Evolutionary conservation across 345 rosid genomes (phyloP).

Genomic region (Murraya koenigii): DNA sequence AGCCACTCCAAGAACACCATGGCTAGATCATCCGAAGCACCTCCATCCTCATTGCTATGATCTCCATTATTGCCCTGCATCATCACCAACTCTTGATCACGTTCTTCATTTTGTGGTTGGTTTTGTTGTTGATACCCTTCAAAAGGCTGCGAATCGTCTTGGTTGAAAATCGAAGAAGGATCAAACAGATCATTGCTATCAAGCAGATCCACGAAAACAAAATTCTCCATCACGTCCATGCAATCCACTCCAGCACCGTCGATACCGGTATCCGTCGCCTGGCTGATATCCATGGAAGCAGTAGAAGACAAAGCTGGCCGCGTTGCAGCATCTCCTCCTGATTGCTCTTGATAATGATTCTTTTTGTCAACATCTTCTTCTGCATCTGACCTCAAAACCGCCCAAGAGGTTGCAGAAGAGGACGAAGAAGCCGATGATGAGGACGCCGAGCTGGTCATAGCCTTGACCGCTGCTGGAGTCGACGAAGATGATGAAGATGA

Average conservation of each 20-base stretch:
- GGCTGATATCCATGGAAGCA: constrained; percentile 64
- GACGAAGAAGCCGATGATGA: constrained; percentile 64
- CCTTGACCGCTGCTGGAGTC: constrained; percentile 66
- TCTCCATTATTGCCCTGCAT: constrained; percentile 6
- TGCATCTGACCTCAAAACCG: constrained; percentile 58
- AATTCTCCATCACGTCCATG: constrained; percentile 75
- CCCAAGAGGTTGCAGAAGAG: constrained; percentile 75
- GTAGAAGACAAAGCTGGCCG: constrained; percentile 64
- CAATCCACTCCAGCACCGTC: constrained; percentile 50
- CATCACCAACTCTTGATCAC: constrained; percentile 4
- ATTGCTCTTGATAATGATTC: constrained; percentile 4
- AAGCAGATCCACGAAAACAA: constrained; percentile 80
- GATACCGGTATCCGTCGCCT: constrained; percentile 28
- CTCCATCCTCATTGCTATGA: constrained; percentile 18
- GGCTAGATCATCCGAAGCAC: constrained; percentile 67
- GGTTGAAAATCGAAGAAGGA: constrained; percentile 61
- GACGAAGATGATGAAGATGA: constrained; percentile 92
- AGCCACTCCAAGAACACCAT: constrained; percentile 89
- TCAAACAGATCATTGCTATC: constrained; percentile 71
- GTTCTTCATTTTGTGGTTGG: constrained; percentile 1
- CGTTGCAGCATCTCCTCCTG: constrained; percentile 21
- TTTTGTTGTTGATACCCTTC: constrained; percentile 28
- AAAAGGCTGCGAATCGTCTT: constrained; percentile 29
- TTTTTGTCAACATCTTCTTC: constrained; percentile 42
- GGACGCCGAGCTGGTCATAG: constrained; percentile 43